These are phyloP conservation scores for Agarophyton chilense DNA, from an alignment of 23 red algal genomes.

Conservation along the genomic window DNA sequence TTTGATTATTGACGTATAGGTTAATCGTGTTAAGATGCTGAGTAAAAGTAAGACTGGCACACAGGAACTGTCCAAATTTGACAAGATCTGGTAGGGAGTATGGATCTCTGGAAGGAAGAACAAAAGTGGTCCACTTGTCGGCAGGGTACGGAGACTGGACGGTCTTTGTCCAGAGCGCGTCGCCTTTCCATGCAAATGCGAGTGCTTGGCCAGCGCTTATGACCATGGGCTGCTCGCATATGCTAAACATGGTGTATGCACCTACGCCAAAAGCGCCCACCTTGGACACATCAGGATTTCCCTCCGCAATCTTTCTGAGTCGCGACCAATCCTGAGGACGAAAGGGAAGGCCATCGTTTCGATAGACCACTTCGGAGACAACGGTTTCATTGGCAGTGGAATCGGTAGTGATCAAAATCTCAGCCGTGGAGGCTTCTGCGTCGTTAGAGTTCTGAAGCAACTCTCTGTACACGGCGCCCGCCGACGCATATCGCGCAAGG, in stretches of 20 bases:
- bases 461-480: constrained; percentile 70
- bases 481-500: constrained; percentile 72
- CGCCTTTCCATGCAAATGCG: constrained; percentile 65
- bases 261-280: constrained; percentile 76
- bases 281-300: constrained; percentile 72
- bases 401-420: constrained; percentile 51
- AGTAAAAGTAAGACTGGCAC: constrained; percentile 70
- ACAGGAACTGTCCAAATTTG: constrained; percentile 59
- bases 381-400: not conserved
- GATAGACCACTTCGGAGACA: constrained; percentile 62
- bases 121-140: constrained; percentile 69
- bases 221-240: constrained; percentile 71
- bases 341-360: constrained; percentile 76
- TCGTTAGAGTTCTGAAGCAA: constrained; percentile 82
- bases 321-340: constrained; percentile 63
- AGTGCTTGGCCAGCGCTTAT: constrained; percentile 36
- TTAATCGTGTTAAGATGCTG: constrained; percentile 28
- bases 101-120: constrained; percentile 64
- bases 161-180: constrained; percentile 52
- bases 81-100: constrained; percentile 53
- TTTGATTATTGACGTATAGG: constrained; percentile 48
- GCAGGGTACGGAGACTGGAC: constrained; percentile 8
- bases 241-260: constrained; percentile 72
- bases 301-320: constrained; percentile 68
- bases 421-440: constrained; percentile 55